These are phyloP conservation scores for Plasmodium billcollinsi DNA, from an alignment of 169 alveolate species.

Conservation along the genomic window DNA sequence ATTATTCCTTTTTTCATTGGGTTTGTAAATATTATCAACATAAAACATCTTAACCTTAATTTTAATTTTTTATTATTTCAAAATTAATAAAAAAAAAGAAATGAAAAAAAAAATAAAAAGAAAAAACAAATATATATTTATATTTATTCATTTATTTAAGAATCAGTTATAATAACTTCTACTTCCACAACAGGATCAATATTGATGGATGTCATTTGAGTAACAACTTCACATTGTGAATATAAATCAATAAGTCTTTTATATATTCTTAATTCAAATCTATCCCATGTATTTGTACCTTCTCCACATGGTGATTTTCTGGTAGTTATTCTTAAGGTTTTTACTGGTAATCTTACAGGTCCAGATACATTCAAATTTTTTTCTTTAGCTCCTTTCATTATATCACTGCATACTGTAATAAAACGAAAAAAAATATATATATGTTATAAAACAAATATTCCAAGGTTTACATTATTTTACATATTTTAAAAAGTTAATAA, in stretches of 20 bases:
- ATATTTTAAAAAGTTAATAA: no score
- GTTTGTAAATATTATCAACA: no score
- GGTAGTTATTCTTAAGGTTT: conserved; percentile 95
- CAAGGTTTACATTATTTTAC: no score
- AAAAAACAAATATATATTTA: no score
- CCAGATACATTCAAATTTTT: conserved; percentile 94
- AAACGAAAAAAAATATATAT: not conserved
- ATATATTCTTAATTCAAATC: conserved; percentile 97
- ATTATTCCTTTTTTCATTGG: no score
- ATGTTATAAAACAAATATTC: no score
- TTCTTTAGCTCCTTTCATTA: conserved; percentile 95
- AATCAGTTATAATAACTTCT: conserved; percentile 93
- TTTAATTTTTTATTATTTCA: not conserved
- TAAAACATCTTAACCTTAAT: not conserved
- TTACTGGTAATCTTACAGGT: conserved; percentile 98
- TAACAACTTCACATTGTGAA: conserved; percentile 97
- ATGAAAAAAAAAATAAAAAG: not conserved
- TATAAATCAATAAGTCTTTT: conserved; percentile 97
- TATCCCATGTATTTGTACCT: conserved; percentile 98
- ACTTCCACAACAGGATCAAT: conserved; percentile 98
- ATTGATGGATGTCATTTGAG: conserved; percentile 96
- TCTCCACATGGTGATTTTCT: conserved; percentile 99
- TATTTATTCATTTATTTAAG: conserved; percentile 10
- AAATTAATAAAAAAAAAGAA: conserved; percentile 10
- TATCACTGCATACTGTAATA: conserved; percentile 92